These are phyloP conservation scores for Sarocladiaceae sp. DNA, from an alignment of 2,329 filamentous ascomycete species.

Conservation along the genomic window DNA sequence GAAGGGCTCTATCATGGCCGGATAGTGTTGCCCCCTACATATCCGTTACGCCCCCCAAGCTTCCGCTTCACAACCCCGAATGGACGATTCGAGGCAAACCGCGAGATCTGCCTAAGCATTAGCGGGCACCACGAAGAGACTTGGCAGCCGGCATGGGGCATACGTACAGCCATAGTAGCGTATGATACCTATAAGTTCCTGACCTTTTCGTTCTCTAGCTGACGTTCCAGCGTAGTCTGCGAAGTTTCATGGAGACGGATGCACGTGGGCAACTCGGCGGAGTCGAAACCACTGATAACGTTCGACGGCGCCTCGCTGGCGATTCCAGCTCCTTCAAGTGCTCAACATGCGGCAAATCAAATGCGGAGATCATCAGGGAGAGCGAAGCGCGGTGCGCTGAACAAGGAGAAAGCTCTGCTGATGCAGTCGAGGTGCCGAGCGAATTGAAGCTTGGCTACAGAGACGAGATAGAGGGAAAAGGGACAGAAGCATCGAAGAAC, in stretches of 20 bases:
- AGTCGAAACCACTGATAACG: slow-evolving; percentile 67
- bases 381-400: slow-evolving; percentile 54
- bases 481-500: not conserved
- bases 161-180: slow-evolving; percentile 78
- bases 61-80: slow-evolving; percentile 93
- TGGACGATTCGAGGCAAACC: slow-evolving; percentile 91
- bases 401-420: slow-evolving; percentile 19
- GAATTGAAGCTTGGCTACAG: slow-evolving; percentile 66
- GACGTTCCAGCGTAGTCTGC: slow-evolving; percentile 39
- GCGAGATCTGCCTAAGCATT: slow-evolving; percentile 94
- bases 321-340: slow-evolving; percentile 67
- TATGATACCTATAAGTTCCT: slow-evolving; percentile 15
- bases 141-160: slow-evolving; percentile 98
- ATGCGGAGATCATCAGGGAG: slow-evolving; percentile 70
- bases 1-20: slow-evolving; percentile 91
- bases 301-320: slow-evolving; percentile 64
- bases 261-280: slow-evolving; percentile 86
- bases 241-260: slow-evolving; percentile 91
- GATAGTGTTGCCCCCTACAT: slow-evolving; percentile 83
- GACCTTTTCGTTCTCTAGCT: not conserved
- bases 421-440: slow-evolving; percentile 46
- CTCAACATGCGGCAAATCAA: slow-evolving; percentile 63
- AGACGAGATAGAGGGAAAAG: slow-evolving; percentile 57
- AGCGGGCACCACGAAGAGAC: slow-evolving; percentile 95
- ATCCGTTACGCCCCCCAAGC: slow-evolving; percentile 87